Base-by-base conservation (phyloP, 345 rosid genomes). In the Salix koriyanagi region DNA sequence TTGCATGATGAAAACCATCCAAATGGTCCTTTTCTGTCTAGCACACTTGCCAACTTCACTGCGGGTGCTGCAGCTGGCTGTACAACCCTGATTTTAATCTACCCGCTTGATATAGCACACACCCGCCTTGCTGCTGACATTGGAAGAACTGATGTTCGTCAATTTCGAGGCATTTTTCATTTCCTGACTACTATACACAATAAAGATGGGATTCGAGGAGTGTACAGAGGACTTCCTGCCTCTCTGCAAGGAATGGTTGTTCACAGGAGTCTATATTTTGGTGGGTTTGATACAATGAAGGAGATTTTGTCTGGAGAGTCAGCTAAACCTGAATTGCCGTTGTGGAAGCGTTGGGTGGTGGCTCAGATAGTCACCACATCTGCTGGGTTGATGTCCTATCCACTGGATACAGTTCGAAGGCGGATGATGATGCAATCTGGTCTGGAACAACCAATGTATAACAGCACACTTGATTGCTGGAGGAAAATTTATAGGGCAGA, bases 381-480 rank as follows among this genome's bases (percentile, higher is more conserved):
- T 46, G 94, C 97, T 39, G 98, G 97, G n/a, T 73, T 93, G 79
- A 70, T 90, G 73, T 96, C 96, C 5, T 96, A 96, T 76, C 98
- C 97, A 25, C 74, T 93, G 75, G 98, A 92, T 79, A 93, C 98
- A 34, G 98, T 93, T 65, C 82, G 99, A 70, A 88, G 98, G 73
- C 82, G 97, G 83, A 92, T 96, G 87, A 96, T 96, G 99, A 96
- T 93, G 98, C 96, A 96, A 67, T 92, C 98, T 4, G 98, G 99
- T 54, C 75, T 91, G 76, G 92, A 93, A 72, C 83, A 81, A 65
- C 96, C 90, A 4, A 87, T 90, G 96, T 96, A 92, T 60, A 77
- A 15, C 28, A 81, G 78, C 86, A 93, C 98, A 2, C 41, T 84
- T 62, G 94, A 96, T 41, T 93, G 99, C 78, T 96, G 99, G 98